These are phyloP conservation scores for Calycina herbarum DNA, from an alignment of 2,329 filamentous ascomycete genomes.

Conservation along the genomic window DNA sequence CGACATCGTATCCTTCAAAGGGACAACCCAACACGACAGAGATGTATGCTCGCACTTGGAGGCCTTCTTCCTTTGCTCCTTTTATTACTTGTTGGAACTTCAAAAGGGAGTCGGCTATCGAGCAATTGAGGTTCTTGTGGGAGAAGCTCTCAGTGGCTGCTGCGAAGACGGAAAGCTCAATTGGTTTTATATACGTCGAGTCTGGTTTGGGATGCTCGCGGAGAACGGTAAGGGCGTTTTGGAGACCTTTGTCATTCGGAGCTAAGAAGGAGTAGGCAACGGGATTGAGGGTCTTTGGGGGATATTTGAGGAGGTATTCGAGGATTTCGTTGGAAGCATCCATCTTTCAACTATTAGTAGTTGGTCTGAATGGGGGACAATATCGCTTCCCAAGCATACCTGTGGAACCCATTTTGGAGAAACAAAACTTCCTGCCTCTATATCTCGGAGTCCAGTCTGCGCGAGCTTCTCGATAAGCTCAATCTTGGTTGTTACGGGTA, in stretches of 20 bases:
- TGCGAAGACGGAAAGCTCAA: slow-evolving; percentile 80
- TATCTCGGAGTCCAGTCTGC: slow-evolving; percentile 66
- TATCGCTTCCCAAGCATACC: slow-evolving; percentile 29
- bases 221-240: slow-evolving; percentile 59
- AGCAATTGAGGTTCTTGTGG: slow-evolving; percentile 79
- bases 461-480: slow-evolving; percentile 71
- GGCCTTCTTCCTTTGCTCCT: slow-evolving; percentile 61
- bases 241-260: slow-evolving; percentile 72
- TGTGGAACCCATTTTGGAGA: slow-evolving; percentile 84
- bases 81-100: slow-evolving; percentile 71
- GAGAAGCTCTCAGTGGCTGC: slow-evolving; percentile 81
- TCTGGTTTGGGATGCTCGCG: slow-evolving; percentile 47
- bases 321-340: slow-evolving; percentile 75
- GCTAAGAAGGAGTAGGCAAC: slow-evolving; percentile 80
- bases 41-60: slow-evolving; percentile 76
- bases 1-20: slow-evolving; percentile 66
- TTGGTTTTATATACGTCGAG: slow-evolving; percentile 21
- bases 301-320: slow-evolving; percentile 61
- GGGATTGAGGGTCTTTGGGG: slow-evolving; percentile 52
- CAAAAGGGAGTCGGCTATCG: slow-evolving; percentile 70
- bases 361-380: not conserved
- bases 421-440: slow-evolving; percentile 82
- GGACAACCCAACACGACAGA: slow-evolving; percentile 81
- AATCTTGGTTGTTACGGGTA: slow-evolving; percentile 72
- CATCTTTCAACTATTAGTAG: slow-evolving; percentile 55